These are phyloP conservation scores for Aspergillus neoniger DNA, from an alignment of 2,329 filamentous ascomycete genomes.

Conservation along the genomic window DNA sequence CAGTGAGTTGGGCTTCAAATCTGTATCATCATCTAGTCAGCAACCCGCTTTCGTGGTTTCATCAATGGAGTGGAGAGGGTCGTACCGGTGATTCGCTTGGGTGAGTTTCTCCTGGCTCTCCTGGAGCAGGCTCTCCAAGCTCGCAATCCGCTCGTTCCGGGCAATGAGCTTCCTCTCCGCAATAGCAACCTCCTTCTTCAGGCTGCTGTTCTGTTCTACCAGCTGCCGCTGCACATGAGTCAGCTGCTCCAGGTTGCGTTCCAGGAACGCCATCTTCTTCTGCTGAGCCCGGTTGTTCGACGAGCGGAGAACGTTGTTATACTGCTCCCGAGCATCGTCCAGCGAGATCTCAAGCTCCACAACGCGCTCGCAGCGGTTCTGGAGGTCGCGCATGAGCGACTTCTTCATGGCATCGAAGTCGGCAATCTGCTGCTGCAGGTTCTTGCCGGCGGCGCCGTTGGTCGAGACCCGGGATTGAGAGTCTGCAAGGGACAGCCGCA, in stretches of 20 bases:
- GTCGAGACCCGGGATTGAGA: conserved; percentile 57
- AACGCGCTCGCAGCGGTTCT: conserved; percentile 96
- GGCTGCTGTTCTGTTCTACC: conserved; percentile 92
- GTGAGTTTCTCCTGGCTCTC: conserved; percentile 99
- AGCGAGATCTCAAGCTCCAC: conserved; percentile 97
- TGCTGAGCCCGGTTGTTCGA: conserved; percentile 98
- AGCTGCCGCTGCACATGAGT: conserved; percentile 97
- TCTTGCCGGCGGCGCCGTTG: conserved; percentile 69
- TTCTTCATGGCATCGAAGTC: conserved; percentile 99
- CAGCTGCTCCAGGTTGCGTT: conserved; percentile 95
- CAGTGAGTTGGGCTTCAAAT: conserved; percentile 94
- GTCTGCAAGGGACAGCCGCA: conserved; percentile 79
- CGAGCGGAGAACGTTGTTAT: conserved; percentile 95
- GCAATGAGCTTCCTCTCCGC: conserved; percentile 96
- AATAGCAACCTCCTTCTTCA: conserved; percentile 99
- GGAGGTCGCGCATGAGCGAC: conserved; percentile 95
- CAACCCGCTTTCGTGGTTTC: not conserved
- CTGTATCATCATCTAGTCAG: conserved; percentile 51
- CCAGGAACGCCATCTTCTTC: conserved; percentile 99
- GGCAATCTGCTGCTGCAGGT: conserved; percentile 93
- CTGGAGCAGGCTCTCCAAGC: conserved; percentile 85
- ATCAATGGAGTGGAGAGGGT: conserved; percentile 27
- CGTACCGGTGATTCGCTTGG: conserved; percentile 93
- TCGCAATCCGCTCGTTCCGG: conserved; percentile 94
- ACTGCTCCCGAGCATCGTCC: conserved; percentile 96